phyloP scores from a whole-genome alignment of 441 rosid genomes.

The Erysimum cheiri region DNA sequence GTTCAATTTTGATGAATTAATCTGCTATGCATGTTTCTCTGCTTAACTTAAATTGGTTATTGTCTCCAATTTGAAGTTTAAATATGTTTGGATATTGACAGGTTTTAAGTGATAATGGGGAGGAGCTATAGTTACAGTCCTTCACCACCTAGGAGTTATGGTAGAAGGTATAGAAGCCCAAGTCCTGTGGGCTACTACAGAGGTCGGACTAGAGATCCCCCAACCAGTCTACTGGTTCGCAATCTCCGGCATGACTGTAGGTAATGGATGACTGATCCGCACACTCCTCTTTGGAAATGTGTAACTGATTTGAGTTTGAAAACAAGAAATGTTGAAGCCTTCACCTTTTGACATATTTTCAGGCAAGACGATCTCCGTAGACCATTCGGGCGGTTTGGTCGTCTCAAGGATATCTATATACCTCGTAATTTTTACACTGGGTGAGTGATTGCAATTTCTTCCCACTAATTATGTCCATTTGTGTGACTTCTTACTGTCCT shows the following conservation, averaged over 20 bases:
- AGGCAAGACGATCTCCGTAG: constrained; percentile 87
- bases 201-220: constrained; percentile 65
- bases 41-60: neutral
- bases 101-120: constrained; percentile 44
- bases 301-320: neutral
- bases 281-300: neutral
- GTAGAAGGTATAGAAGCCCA: constrained; percentile 69
- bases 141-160: constrained; percentile 72
- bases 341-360: constrained; percentile 29
- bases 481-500: neutral
- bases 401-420: constrained; percentile 85
- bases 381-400: constrained; percentile 89
- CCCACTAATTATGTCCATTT: neutral
- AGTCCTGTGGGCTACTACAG: constrained; percentile 67
- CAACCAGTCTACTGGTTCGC: constrained; percentile 90
- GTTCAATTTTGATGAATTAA: constrained; percentile 7
- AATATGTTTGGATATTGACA: neutral
- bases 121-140: constrained; percentile 91
- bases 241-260: constrained; percentile 86
- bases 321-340: constrained; percentile 5
- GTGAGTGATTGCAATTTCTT: constrained; percentile 47
- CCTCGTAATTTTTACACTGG: constrained; percentile 93
- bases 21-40: constrained; percentile 11
- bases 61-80: neutral
- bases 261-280: constrained; percentile 41